These are phyloP conservation scores for Aegilops speltoides DNA, from an alignment of 176 grass and related monocot species.

Conservation along the genomic window DNA sequence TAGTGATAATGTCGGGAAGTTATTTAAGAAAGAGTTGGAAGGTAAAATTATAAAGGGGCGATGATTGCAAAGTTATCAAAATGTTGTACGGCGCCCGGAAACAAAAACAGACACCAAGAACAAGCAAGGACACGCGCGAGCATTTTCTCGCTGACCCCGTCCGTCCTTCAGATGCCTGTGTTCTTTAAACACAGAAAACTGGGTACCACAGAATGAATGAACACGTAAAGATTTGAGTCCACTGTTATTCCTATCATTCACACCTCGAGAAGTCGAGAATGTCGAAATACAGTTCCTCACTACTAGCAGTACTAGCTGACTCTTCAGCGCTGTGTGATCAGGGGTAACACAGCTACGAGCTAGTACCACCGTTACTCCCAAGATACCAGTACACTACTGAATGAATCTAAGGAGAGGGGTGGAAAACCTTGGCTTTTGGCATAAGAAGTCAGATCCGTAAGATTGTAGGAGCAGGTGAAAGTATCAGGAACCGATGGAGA, in stretches of 20 bases:
- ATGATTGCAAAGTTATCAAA: neutral
- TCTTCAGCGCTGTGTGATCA: neutral
- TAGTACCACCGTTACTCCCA: no score
- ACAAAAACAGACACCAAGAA: neutral
- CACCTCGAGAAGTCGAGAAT: neutral
- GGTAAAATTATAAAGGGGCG: neutral
- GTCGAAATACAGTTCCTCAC: neutral
- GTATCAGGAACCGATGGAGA: no score
- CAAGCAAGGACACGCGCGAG: neutral
- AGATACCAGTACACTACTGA: neutral
- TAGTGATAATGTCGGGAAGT: neutral
- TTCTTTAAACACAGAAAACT: neutral
- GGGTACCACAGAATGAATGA: neutral
- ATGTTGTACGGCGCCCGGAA: neutral
- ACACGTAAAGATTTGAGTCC: neutral
- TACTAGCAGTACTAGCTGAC: neutral
- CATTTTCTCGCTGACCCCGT: neutral
- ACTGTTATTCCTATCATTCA: neutral
- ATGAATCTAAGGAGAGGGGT: neutral
- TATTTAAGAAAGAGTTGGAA: neutral
- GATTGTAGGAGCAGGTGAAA: no score
- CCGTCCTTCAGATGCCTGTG: neutral
- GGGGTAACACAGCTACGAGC: neutral
- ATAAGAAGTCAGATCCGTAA: no score
- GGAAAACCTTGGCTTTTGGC: no score